Evolutionary conservation across 495 filamentous ascomycete genomes (phyloP).

Genomic region (Letharia lupina): DNA sequence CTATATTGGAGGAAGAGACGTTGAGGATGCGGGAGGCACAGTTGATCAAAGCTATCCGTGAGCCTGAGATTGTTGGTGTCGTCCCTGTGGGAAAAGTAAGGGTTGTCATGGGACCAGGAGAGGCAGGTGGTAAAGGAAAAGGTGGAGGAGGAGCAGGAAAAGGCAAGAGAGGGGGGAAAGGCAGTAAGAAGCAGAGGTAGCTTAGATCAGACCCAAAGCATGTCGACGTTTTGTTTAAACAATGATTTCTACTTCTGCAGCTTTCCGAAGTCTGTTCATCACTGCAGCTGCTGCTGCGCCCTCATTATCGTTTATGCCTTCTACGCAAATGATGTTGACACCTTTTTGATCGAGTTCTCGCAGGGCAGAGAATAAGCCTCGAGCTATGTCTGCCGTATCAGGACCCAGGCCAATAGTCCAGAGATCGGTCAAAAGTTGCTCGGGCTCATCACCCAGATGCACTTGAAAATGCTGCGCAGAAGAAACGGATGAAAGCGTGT

Average conservation of each 20-base stretch:
- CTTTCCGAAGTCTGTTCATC: slow-evolving; percentile 93
- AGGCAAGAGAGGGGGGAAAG: slow-evolving; percentile 41
- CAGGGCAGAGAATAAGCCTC: slow-evolving; percentile 78
- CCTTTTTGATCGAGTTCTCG: slow-evolving; percentile 71
- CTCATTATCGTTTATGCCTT: slow-evolving; percentile 69
- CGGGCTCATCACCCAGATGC: background rate
- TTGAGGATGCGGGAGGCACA: slow-evolving; percentile 79
- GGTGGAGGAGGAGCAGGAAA: slow-evolving; percentile 36
- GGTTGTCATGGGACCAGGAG: slow-evolving; percentile 59
- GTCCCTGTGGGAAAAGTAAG: slow-evolving; percentile 81
- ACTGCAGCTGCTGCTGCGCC: slow-evolving; percentile 83
- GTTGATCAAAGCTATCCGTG: slow-evolving; percentile 68
- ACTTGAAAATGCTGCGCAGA: slow-evolving; percentile 2
- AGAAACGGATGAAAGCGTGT: background rate
- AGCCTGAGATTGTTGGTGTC: slow-evolving; percentile 70
- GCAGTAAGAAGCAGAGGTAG: slow-evolving; percentile 34
- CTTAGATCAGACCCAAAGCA: background rate
- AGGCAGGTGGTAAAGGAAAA: slow-evolving; percentile 41
- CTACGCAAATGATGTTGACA: slow-evolving; percentile 82
- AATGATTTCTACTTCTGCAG: slow-evolving; percentile 49
- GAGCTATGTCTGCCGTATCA: slow-evolving; percentile 63
- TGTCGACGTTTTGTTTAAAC: slow-evolving; percentile 20
- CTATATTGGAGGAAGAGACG: slow-evolving; percentile 57
- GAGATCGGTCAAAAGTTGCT: slow-evolving; percentile 4
- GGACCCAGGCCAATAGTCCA: slow-evolving; percentile 51